Percentiles rank a stretch among this genome's conserved stretches.
phyloP scores from a whole-genome alignment of 2,329 filamentous ascomycete genomes.

The Chalaropsis thielavioides region DNA sequence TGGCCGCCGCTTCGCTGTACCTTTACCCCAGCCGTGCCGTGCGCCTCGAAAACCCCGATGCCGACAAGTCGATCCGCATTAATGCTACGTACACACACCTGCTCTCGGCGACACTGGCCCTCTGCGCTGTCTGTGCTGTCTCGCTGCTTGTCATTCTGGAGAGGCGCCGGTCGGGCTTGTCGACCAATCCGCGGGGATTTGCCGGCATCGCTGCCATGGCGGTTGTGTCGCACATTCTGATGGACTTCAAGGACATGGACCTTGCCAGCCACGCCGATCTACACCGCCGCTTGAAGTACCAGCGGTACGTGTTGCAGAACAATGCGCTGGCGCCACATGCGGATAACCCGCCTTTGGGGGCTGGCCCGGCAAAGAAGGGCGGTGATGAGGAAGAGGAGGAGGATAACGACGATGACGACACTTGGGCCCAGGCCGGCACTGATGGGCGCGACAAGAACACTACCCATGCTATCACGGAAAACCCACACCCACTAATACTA shows the following conservation, averaged over 20 bases:
- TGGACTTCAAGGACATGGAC: conserved; percentile 60
- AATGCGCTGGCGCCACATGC: conserved; percentile 54
- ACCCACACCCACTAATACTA: conserved; percentile 56
- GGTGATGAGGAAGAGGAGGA: not conserved
- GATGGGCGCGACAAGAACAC: not conserved
- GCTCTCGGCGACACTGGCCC: conserved; percentile 39
- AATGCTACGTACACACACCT: conserved; percentile 46
- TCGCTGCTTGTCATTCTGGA: conserved; percentile 47
- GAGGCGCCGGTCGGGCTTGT: conserved; percentile 48
- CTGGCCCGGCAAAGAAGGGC: not conserved
- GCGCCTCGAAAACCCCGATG: conserved; percentile 29
- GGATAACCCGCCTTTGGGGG: conserved; percentile 28
- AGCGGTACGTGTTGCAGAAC: conserved; percentile 55
- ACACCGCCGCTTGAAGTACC: conserved; percentile 49
- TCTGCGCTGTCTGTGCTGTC: conserved; percentile 44
- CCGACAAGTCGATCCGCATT: conserved; percentile 41
- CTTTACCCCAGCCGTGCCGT: conserved; percentile 38
- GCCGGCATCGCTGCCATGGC: conserved; percentile 64
- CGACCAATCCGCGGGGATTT: conserved; percentile 56
- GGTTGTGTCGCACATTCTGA: conserved; percentile 55
- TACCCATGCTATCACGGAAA: conserved; percentile 36
- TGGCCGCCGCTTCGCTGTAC: conserved; percentile 48
- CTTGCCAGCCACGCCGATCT: conserved; percentile 51
- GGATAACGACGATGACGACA: not conserved
- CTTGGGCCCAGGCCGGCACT: not conserved